Percentiles rank a stretch among this genome's conserved stretches.
Evolutionary conservation across 163 green algal genomes (phyloP).

Genomic region (Volvox carteri): DNA sequence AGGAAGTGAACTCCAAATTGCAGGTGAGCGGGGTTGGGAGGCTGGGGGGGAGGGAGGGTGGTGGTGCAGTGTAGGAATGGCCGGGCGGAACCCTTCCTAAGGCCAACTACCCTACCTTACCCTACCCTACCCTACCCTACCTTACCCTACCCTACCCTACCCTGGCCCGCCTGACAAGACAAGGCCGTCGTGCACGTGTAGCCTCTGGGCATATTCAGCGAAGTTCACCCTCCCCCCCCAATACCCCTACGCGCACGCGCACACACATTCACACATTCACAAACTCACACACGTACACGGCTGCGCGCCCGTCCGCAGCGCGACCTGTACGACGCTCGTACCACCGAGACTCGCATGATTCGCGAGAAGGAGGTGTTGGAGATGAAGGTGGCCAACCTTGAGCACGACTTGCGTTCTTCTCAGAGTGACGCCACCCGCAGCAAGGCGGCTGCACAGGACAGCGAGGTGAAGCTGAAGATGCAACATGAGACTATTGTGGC

Average conservation of each 20-base stretch:
- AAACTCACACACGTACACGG: no score
- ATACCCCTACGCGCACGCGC: no score
- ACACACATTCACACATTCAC: no score
- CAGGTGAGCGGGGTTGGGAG: conserved; percentile 7
- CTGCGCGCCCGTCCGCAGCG: no score
- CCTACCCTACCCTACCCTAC: neutral
- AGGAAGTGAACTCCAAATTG: conserved; percentile 36
- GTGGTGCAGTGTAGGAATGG: neutral
- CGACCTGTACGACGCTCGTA: conserved; percentile 29
- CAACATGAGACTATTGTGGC: conserved; percentile 52
- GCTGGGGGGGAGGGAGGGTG: neutral
- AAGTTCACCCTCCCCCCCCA: no score
- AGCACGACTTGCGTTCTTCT: conserved; percentile 37
- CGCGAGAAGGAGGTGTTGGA: conserved; percentile 36
- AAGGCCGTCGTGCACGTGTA: no score
- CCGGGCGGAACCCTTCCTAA: neutral
- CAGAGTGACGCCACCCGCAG: conserved; percentile 22
- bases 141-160: neutral
- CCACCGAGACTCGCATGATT: conserved; percentile 35
- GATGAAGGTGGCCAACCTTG: conserved; percentile 34
- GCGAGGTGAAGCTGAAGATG: conserved; percentile 45
- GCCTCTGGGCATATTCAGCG: no score
- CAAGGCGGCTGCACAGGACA: conserved; percentile 6
- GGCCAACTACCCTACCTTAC: neutral
- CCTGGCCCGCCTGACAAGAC: no score